phyloP scores from a whole-genome alignment of 306 rosid species.

The Benincasa hispida region DNA sequence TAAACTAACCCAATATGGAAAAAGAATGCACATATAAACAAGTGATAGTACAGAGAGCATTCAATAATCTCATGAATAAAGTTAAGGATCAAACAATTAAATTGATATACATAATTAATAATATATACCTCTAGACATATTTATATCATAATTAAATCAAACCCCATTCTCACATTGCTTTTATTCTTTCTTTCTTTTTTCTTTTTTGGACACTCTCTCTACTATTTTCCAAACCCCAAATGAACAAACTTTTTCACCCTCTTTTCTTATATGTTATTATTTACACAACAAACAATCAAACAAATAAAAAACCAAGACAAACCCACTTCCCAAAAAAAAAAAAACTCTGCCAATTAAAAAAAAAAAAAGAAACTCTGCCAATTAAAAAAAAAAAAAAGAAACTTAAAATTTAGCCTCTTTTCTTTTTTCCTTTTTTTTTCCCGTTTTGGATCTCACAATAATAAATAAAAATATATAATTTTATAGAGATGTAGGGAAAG shows the following conservation, averaged over 20 bases:
- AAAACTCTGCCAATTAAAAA: too few species aligned
- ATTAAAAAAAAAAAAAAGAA: neutral
- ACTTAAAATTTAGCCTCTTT: neutral
- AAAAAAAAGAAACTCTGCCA: neutral
- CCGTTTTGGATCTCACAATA: neutral
- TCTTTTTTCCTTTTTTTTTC: neutral
- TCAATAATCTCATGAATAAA: neutral
- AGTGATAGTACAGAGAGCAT: neutral
- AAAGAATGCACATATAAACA: neutral
- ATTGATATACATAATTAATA: neutral
- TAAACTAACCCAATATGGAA: neutral
- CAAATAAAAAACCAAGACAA: neutral
- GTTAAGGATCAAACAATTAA: neutral
- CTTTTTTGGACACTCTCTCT: neutral
- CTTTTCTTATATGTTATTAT: neutral
- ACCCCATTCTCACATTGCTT: conserved; percentile 1
- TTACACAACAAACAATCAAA: conserved; percentile 4
- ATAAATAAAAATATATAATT: conserved; percentile 6
- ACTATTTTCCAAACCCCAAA: conserved; percentile 6
- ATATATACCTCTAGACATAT: neutral
- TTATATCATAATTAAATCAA: neutral
- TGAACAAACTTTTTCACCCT: neutral
- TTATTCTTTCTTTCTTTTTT: neutral
- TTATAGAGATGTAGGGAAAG: conserved; percentile 66
- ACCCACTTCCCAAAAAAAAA: neutral